Conservation (phyloP, 371 early-diverging fungal species). For the Mucor indicus region DNA sequence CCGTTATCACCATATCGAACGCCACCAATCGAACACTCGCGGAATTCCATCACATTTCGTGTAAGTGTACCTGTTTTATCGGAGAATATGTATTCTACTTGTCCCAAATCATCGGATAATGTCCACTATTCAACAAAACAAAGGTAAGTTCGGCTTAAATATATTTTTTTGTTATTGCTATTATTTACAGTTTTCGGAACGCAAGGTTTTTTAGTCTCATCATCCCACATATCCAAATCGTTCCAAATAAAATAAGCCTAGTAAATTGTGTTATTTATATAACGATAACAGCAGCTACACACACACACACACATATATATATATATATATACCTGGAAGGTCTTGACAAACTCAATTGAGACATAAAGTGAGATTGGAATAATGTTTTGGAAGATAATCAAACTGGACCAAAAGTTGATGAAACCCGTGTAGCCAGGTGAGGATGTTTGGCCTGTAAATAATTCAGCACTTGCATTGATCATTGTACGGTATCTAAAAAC, state of each 20-base stretch:
- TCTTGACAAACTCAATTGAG: slow-evolving; percentile 86
- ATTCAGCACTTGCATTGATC: slow-evolving; percentile 19
- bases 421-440: slow-evolving; percentile 50
- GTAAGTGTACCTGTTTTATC: slow-evolving; percentile 99
- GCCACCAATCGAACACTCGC: slow-evolving; percentile 83
- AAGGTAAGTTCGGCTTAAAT: not conserved
- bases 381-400: slow-evolving; percentile 94
- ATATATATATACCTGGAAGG: slow-evolving; percentile 61
- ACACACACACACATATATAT: not conserved
- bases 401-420: slow-evolving; percentile 63
- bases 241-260: slow-evolving; percentile 85
- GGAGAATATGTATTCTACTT: slow-evolving; percentile 93
- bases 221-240: slow-evolving; percentile 87
- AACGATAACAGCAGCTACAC: not conserved
- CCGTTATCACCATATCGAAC: slow-evolving; percentile 77
- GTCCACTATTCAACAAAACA: slow-evolving; percentile 74
- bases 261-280: slow-evolving; percentile 59
- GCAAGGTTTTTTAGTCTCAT: slow-evolving; percentile 62
- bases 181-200: slow-evolving; percentile 65
- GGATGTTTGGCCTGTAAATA: slow-evolving; percentile 34
- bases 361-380: slow-evolving; percentile 98
- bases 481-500: slow-evolving; percentile 39
- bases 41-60: slow-evolving; percentile 88
- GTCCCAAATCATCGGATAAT: slow-evolving; percentile 94
- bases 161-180: not conserved